phyloP scores from a whole-genome alignment of 1,139 yeast species.

The Debaryomyces udenii region DNA sequence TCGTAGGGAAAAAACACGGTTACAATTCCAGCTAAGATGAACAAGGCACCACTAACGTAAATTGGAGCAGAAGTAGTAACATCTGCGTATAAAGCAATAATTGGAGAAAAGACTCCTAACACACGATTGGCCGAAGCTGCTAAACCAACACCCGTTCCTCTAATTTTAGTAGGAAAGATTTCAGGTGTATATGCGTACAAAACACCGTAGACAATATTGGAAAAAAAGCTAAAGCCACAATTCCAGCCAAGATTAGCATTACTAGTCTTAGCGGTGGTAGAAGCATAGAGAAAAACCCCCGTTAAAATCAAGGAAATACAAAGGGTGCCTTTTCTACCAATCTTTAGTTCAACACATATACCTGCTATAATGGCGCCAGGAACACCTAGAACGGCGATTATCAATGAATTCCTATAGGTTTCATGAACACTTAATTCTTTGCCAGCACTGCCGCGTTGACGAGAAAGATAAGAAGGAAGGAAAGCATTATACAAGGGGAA shows the following conservation, averaged over 20 bases:
- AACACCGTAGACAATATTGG: constrained; percentile 49
- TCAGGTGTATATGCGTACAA: constrained; percentile 51
- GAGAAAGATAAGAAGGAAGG: constrained; percentile 37
- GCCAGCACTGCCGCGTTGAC: constrained; percentile 35
- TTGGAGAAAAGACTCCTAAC: constrained; percentile 48
- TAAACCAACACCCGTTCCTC: constrained; percentile 49
- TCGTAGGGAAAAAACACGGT: constrained; percentile 44
- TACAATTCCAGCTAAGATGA: constrained; percentile 37
- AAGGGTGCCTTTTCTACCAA: constrained; percentile 46
- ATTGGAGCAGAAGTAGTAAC: constrained; percentile 47
- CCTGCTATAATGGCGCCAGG: constrained; percentile 49
- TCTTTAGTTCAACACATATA: constrained; percentile 37
- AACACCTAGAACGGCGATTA: constrained; percentile 44
- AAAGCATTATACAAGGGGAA: constrained; percentile 51
- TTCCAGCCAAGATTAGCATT: constrained; percentile 48
- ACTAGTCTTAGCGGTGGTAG: constrained; percentile 45
- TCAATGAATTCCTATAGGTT: constrained; percentile 44
- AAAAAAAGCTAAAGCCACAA: constrained; percentile 43
- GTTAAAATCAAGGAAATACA: constrained; percentile 36
- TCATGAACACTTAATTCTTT: constrained; percentile 35
- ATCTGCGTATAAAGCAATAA: constrained; percentile 47
- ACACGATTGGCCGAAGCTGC: constrained; percentile 46
- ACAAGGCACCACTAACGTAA: constrained; percentile 46
- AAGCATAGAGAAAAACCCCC: constrained; percentile 42
- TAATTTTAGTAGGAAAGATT: constrained; percentile 40